phyloP scores from a whole-genome alignment of 768 basidiomycete species.

The Rhizopogon vinicolor region DNA sequence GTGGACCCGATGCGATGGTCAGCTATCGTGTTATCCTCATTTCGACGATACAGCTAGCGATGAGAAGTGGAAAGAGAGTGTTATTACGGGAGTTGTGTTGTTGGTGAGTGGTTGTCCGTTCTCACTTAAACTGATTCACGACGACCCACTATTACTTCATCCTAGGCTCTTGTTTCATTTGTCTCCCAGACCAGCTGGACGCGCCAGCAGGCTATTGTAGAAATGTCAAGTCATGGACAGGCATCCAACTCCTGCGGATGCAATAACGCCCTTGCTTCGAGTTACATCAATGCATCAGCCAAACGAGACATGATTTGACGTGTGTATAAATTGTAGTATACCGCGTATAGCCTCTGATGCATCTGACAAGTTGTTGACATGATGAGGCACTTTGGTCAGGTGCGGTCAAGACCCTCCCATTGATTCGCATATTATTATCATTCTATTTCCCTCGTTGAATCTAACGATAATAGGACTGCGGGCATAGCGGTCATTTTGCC shows the following conservation, averaged over 20 bases:
- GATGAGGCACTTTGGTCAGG: neutral
- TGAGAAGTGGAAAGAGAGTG: constrained; percentile 63
- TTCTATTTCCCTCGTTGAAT: no score
- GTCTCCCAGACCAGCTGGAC: constrained; percentile 28
- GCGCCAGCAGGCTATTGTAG: constrained; percentile 26
- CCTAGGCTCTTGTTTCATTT: constrained; percentile 28
- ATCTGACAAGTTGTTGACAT: neutral
- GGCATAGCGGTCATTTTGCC: no score
- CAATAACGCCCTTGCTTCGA: neutral
- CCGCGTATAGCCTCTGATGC: neutral
- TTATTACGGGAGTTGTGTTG: constrained; percentile 50
- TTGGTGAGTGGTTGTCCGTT: constrained; percentile 32
- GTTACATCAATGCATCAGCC: no score
- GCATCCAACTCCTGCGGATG: neutral
- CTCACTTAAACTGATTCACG: neutral
- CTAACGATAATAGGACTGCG: no score
- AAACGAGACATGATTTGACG: neutral
- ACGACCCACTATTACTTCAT: neutral
- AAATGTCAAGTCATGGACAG: neutral
- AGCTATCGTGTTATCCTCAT: constrained; percentile 37
- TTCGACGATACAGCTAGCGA: constrained; percentile 41
- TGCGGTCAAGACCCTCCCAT: neutral
- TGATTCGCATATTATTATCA: no score
- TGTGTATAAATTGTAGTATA: neutral
- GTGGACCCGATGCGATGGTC: constrained; percentile 39